Evolutionary conservation across 768 basidiomycete genomes (phyloP), one percentile per base, ranked within the genome.

Genomic region (Kwoniella newhampshirensis): DNA sequence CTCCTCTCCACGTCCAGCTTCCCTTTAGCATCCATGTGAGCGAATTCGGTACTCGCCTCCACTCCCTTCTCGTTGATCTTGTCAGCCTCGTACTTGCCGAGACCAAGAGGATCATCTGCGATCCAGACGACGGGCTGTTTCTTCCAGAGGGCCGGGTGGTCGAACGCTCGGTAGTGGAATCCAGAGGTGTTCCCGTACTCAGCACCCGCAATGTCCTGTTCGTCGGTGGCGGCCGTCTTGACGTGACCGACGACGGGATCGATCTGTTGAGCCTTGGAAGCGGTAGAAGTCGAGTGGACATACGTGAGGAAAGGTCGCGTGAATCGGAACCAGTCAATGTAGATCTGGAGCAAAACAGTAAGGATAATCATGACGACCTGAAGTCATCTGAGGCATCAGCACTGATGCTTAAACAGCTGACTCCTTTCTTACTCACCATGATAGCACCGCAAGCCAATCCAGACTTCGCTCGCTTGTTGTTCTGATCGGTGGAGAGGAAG

Each of bases 91-190:
- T 68, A 69, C 23, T 69, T 59, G 3, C 71, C 74, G 23, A 78
- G 50, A 20, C 77, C 77, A 26, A 75, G 59, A 49, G 48, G 44
- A 50, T 78, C 77, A 48, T 71, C 60, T 17, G 73, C 66, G 41
- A 78, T 53, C 77, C 77, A 78, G 56, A 78, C 61, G 40, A 67
- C 52, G 28, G 76, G 76, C 58, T 77, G 76, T 27, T 66, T 66
- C 62, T 75, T 76, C 73, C 74, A 77, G 21, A 74, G 42, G 6
- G 77, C 76, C 11, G 77, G 77, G 66, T 78, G 75, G 45, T 77
- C 73, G 53, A 78, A 78, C 2, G 77, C 77, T 20, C 57, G 54
- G 11, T 65, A 64, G 62, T 77, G 74, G 59, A 68, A 66, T 8
- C 70, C 75, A 13, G 70, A 59, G 18, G 72, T 73, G 58, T 71